Evolutionary conservation across 2,329 filamentous ascomycete species (phyloP).

Genomic region (Diaporthe citri): DNA sequence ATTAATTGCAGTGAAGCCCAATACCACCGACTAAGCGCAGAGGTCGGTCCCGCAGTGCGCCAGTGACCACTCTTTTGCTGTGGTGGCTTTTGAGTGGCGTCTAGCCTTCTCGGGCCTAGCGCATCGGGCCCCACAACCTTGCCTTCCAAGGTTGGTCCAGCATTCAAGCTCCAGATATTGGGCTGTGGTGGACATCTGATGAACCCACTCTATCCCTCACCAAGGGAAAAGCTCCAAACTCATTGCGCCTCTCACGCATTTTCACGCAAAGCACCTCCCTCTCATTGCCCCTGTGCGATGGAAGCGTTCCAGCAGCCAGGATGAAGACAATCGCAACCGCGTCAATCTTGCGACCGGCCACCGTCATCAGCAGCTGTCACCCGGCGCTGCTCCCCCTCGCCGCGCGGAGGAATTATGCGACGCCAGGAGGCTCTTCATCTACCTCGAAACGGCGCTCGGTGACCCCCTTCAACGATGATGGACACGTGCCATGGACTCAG

Average conservation of each 20-base stretch:
- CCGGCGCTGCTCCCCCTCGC: conserved; percentile 52
- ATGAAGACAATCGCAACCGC: conserved; percentile 38
- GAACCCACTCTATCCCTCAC: conserved; percentile 9
- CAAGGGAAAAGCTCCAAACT: neutral
- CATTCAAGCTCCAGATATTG: conserved; percentile 15
- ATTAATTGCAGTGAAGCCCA: conserved; percentile 40
- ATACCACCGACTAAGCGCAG: conserved; percentile 22
- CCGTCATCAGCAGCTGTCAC: conserved; percentile 42
- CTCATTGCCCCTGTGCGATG: conserved; percentile 34
- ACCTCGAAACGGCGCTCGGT: conserved; percentile 74
- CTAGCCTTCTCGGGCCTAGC: conserved; percentile 12
- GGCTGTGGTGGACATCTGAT: neutral
- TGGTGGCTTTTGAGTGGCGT: neutral
- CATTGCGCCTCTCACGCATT: neutral
- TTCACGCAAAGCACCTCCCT: neutral
- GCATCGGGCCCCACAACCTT: neutral
- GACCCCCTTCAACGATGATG: conserved; percentile 89
- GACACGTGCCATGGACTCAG: conserved; percentile 83
- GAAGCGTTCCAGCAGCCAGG: conserved; percentile 39
- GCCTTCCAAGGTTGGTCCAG: conserved; percentile 19
- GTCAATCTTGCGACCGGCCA: conserved; percentile 39
- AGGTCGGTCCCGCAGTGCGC: conserved; percentile 15
- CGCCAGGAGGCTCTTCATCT: conserved; percentile 51
- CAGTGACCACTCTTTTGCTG: conserved; percentile 7
- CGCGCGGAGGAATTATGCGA: conserved; percentile 66